A percentile compares a stretch with the other conserved stretches of the same genome.
Evolutionary conservation across 2,329 filamentous ascomycete species (phyloP).

Genomic region (Cladobotryum protrusum): DNA sequence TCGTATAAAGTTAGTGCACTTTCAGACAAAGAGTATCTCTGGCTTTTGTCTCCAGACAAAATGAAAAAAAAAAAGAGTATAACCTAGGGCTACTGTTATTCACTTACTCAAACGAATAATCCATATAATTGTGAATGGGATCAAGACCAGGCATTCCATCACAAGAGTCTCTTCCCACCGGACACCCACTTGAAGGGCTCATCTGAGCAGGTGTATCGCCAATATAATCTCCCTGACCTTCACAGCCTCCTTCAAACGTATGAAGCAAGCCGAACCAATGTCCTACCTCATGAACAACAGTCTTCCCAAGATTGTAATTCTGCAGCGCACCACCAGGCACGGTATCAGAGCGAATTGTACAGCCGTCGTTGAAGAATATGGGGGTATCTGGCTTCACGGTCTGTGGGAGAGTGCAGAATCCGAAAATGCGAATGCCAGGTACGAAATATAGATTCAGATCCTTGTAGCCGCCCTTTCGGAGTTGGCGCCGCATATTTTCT

Average conservation of each 20-base stretch:
- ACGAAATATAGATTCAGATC: constrained; percentile 43
- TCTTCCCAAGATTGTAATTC: constrained; percentile 23
- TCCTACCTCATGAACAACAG: constrained; percentile 32
- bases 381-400: constrained; percentile 15
- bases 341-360: constrained; percentile 13
- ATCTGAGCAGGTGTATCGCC: constrained; percentile 32
- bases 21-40: background rate
- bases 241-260: constrained; percentile 34
- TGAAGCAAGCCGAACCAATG: constrained; percentile 41
- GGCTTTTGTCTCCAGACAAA: background rate
- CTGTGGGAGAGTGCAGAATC: constrained; percentile 38
- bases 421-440: constrained; percentile 18
- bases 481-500: constrained; percentile 26
- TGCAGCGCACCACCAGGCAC: constrained; percentile 19
- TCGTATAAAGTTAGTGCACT: background rate
- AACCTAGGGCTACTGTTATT: background rate
- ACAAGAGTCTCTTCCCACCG: constrained; percentile 23
- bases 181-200: constrained; percentile 25
- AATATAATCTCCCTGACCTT: constrained; percentile 28
- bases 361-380: constrained; percentile 14
- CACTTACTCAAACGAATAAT: constrained; percentile 18
- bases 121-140: constrained; percentile 25
- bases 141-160: constrained; percentile 19
- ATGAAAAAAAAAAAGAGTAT: background rate
- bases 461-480: constrained; percentile 34